These are phyloP conservation scores for Leccinum glutinopallens DNA, from an alignment of 1,284 basidiomycete species.

Conservation along the genomic window DNA sequence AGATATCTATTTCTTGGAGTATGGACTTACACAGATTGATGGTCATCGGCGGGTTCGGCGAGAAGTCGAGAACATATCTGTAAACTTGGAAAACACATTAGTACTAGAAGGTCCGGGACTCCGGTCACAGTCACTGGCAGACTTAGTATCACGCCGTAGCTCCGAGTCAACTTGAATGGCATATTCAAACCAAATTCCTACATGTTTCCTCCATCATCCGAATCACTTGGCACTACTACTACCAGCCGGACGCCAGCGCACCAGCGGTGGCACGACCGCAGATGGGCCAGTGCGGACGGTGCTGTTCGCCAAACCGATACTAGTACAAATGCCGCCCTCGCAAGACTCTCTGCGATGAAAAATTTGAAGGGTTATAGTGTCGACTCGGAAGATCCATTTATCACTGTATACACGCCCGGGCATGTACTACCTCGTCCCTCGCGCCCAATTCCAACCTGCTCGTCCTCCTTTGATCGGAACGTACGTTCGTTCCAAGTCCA, in stretches of 20 bases:
- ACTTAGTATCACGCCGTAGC: too few species aligned
- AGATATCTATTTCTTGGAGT: background rate
- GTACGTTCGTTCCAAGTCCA: constrained; percentile 78
- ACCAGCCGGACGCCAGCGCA: constrained; percentile 23
- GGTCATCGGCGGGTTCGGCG: background rate
- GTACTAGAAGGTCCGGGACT: too few species aligned
- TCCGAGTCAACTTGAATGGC: too few species aligned
- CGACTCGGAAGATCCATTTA: constrained; percentile 65
- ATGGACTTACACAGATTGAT: background rate
- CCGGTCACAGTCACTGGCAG: too few species aligned
- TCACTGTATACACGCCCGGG: constrained; percentile 33
- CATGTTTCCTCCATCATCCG: constrained; percentile 26
- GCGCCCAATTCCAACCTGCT: constrained; percentile 61
- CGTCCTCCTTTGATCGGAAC: constrained; percentile 90
- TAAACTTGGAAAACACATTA: background rate
- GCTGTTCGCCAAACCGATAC: constrained; percentile 70
- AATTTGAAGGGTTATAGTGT: constrained; percentile 56
- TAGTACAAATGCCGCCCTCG: constrained; percentile 64
- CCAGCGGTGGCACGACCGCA: background rate
- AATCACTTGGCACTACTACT: background rate
- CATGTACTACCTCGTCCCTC: constrained; percentile 54
- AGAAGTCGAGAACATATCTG: background rate
- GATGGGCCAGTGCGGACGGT: constrained; percentile 43
- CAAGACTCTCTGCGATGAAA: constrained; percentile 79
- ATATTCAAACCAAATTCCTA: background rate